Percentiles rank a stretch among this genome's conserved stretches.
Conservation (phyloP, 305 asterid species). For the Coffea humblotiana region DNA sequence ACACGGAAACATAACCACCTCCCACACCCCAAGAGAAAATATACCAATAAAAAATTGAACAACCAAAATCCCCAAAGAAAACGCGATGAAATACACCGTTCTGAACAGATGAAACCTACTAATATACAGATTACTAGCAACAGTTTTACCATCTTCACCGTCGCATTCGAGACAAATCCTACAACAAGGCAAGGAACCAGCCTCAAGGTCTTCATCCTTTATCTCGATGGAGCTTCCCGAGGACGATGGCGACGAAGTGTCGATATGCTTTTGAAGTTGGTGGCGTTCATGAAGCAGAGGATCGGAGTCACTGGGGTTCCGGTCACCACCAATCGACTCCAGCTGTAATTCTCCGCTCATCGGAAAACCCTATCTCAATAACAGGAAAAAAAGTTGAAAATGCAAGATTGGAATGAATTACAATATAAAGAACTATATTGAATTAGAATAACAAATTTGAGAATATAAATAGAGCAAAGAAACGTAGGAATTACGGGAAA, state of each 20-base stretch:
- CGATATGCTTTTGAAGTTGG: slow-evolving; percentile 8
- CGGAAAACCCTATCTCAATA: slow-evolving; percentile 7
- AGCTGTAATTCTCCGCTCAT: slow-evolving; percentile 39
- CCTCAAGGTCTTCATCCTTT: slow-evolving; percentile 39
- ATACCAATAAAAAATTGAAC: not conserved
- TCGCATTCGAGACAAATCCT: slow-evolving; percentile 56
- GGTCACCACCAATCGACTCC: slow-evolving; percentile 28
- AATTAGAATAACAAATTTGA: not conserved
- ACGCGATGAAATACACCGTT: not conserved
- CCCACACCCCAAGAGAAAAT: not conserved
- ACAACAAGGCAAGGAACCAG: slow-evolving; percentile 49
- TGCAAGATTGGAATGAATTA: not conserved
- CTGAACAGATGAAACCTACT: not conserved
- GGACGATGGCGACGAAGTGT: slow-evolving; percentile 16
- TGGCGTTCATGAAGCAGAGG: slow-evolving; percentile 33
- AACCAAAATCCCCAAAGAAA: not conserved
- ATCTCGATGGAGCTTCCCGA: slow-evolving; percentile 29
- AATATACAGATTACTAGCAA: not conserved
- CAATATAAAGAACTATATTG: not conserved
- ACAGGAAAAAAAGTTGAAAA: not conserved
- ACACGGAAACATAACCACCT: not conserved
- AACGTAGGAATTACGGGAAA: too few relatives aligned
- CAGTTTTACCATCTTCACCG: slow-evolving; percentile 33
- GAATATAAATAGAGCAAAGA: not conserved
- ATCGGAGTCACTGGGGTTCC: slow-evolving; percentile 39